Percentiles rank a stretch among this genome's conserved stretches.
Evolutionary conservation across 352 stramenopile genomes (phyloP).

Genomic region (Pythium aristosporum): DNA sequence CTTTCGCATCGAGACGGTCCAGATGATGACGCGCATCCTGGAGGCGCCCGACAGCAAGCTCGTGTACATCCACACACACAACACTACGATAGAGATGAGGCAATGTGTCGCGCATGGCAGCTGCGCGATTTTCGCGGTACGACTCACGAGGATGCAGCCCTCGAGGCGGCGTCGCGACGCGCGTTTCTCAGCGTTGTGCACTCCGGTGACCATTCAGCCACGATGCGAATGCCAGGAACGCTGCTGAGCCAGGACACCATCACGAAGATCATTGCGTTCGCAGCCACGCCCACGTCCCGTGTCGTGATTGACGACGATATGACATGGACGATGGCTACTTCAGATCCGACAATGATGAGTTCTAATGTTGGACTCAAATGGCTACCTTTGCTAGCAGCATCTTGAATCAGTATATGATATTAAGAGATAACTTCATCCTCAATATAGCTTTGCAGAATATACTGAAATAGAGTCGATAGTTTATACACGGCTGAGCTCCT

Average conservation of each 20-base stretch:
- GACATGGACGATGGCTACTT: neutral
- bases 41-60: neutral
- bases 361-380: too few species aligned
- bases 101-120: neutral
- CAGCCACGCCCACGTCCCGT: neutral
- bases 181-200: constrained; percentile 3
- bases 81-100: neutral
- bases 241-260: neutral
- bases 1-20: neutral
- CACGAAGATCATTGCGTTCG: constrained; percentile 4
- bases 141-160: neutral
- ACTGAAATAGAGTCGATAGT: constrained; percentile 2
- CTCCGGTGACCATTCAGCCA: neutral
- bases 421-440: too few species aligned
- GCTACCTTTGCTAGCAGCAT: too few species aligned
- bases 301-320: constrained; percentile 6
- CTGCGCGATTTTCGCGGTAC: neutral
- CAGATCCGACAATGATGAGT: too few species aligned
- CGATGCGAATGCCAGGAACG: neutral
- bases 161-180: neutral
- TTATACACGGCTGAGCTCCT: too few species aligned
- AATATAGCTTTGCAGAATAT: too few species aligned
- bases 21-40: constrained; percentile 4
- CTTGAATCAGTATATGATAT: too few species aligned
- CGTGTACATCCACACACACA: constrained; percentile 1